phyloP scores from a whole-genome alignment of 2,329 filamentous ascomycete genomes.

The Botryosphaeria dothidea region DNA sequence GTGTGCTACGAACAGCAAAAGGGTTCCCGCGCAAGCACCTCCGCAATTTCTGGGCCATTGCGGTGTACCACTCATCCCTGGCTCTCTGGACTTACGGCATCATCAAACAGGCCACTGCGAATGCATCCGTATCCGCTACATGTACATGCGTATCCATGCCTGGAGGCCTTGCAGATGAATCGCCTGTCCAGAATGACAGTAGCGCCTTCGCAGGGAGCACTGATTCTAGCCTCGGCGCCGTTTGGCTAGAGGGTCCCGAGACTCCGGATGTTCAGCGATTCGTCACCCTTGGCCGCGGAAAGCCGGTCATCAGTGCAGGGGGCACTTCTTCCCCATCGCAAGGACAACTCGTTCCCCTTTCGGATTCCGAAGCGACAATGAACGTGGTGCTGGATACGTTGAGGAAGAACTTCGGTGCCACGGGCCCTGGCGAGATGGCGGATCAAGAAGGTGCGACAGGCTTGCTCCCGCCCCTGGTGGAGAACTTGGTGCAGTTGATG shows the following conservation, averaged over 20 bases:
- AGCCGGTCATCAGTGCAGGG: conserved; percentile 51
- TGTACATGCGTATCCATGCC: conserved; percentile 14
- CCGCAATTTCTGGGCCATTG: conserved; percentile 68
- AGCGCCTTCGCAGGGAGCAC: neutral
- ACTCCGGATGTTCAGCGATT: conserved; percentile 58
- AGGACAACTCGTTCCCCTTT: conserved; percentile 41
- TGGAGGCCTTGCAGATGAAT: neutral
- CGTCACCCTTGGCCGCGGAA: conserved; percentile 57
- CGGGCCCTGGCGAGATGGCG: conserved; percentile 24
- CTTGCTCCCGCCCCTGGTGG: conserved; percentile 60
- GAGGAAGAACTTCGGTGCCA: conserved; percentile 46
- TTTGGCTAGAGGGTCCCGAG: conserved; percentile 60
- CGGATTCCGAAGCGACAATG: conserved; percentile 62
- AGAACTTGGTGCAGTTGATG: conserved; percentile 66
- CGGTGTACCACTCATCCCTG: conserved; percentile 67
- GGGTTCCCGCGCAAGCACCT: conserved; percentile 55
- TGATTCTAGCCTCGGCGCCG: conserved; percentile 2
- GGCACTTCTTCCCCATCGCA: conserved; percentile 20
- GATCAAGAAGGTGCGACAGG: conserved; percentile 39
- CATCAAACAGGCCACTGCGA: conserved; percentile 1
- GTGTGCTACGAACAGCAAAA: conserved; percentile 62
- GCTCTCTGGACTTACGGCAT: conserved; percentile 57
- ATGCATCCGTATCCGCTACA: neutral
- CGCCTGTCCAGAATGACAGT: neutral
- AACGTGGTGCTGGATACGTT: conserved; percentile 60